A percentile compares a stretch with the other conserved stretches of the same genome.
Conservation (phyloP, 2,329 filamentous ascomycete genomes). For the Rhinocladiella similis region DNA sequence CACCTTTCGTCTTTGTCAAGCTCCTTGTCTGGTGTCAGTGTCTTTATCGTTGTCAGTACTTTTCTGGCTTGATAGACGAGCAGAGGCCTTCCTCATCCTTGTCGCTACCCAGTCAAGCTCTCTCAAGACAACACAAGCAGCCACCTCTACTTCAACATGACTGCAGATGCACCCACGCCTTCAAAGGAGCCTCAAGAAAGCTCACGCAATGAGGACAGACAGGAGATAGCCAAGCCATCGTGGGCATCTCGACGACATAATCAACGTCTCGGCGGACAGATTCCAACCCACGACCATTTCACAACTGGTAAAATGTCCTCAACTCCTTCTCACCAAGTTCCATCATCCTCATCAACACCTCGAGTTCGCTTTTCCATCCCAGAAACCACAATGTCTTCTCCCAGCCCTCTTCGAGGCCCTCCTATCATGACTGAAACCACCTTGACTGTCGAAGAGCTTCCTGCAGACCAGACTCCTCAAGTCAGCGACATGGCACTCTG, state of each 20-base stretch:
- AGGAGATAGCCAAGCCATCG: neutral
- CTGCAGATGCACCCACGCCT: neutral
- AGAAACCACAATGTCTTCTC: neutral
- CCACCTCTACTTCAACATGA: neutral
- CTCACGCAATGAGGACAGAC: no score
- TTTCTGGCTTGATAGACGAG: neutral
- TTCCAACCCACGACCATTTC: neutral
- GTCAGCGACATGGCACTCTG: neutral
- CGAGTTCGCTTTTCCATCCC: neutral
- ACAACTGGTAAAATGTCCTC: neutral
- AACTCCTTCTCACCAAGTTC: neutral
- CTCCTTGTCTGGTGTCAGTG: neutral
- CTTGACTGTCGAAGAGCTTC: constrained; percentile 8
- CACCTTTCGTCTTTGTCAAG: neutral
- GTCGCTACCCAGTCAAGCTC: neutral
- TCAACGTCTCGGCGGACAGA: neutral
- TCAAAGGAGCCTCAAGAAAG: no score
- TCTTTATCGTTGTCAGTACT: neutral
- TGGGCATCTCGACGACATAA: neutral
- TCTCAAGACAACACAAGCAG: neutral
- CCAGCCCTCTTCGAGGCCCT: neutral
- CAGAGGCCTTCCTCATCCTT: neutral
- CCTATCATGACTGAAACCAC: constrained; percentile 1
- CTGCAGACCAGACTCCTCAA: neutral
- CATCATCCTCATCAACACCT: neutral